These are phyloP conservation scores for Dentipellis fragilis DNA, from an alignment of 768 basidiomycete genomes.

Conservation along the genomic window DNA sequence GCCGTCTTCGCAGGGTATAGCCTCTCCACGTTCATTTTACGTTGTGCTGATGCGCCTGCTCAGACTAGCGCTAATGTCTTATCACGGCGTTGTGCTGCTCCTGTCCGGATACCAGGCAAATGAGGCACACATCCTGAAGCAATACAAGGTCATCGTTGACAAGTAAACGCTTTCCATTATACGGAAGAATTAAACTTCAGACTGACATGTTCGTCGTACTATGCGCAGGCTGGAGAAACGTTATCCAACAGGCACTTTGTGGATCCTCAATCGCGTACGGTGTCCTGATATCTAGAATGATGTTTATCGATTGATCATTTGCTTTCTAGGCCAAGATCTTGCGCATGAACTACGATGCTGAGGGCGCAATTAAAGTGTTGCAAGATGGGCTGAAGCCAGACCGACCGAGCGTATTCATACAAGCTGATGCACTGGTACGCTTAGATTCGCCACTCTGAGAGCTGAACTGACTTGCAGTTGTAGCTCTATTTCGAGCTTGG, in stretches of 20 bases:
- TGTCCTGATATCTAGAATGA: not conserved
- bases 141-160: slow-evolving; percentile 57
- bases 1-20: slow-evolving; percentile 66
- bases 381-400: slow-evolving; percentile 45
- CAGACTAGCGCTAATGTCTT: slow-evolving; percentile 75
- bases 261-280: slow-evolving; percentile 61
- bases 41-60: not conserved
- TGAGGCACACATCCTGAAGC: slow-evolving; percentile 48
- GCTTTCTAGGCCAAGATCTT: slow-evolving; percentile 53
- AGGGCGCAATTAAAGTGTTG: slow-evolving; percentile 56
- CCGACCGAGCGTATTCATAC: slow-evolving; percentile 47
- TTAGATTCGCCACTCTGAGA: not conserved
- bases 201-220: not conserved
- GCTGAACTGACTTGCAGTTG: not conserved
- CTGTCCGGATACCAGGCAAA: slow-evolving; percentile 71
- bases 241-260: slow-evolving; percentile 60
- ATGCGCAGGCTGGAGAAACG: slow-evolving; percentile 36
- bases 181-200: not conserved
- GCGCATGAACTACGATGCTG: slow-evolving; percentile 58
- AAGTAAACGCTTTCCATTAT: slow-evolving; percentile 26
- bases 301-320: not conserved
- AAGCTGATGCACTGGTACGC: slow-evolving; percentile 63
- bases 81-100: slow-evolving; percentile 61
- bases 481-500: slow-evolving; percentile 71
- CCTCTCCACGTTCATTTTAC: not conserved